phyloP scores from a whole-genome alignment of 2,329 filamentous ascomycete species.

The Penicillium rolfsii region DNA sequence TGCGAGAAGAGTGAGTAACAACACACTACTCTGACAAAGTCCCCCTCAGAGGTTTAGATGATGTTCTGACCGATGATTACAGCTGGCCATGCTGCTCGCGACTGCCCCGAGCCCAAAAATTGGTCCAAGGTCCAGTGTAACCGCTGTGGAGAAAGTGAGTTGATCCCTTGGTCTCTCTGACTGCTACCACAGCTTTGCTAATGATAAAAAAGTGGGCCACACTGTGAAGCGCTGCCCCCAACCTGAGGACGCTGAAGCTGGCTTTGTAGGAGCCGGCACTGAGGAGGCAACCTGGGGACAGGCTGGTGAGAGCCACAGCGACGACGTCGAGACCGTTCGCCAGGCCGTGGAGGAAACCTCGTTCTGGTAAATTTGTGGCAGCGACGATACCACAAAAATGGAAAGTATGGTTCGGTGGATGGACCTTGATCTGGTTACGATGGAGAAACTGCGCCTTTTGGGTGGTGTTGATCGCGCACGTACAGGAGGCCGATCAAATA shows the following conservation, averaged over 20 bases:
- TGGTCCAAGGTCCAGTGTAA: conserved; percentile 51
- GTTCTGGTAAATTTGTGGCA: neutral
- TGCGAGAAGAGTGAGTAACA: conserved; percentile 45
- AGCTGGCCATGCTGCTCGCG: conserved; percentile 49
- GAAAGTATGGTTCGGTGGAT: neutral
- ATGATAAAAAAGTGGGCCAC: conserved; percentile 45
- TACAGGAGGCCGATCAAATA: neutral
- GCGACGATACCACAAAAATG: neutral
- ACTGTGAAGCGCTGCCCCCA: conserved; percentile 45
- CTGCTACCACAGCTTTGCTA: conserved; percentile 8
- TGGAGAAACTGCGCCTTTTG: neutral
- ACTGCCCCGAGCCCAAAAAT: conserved; percentile 50
- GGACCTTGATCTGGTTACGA: conserved; percentile 15
- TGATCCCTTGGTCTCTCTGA: neutral
- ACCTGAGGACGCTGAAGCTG: conserved; percentile 24
- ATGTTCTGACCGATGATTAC: conserved; percentile 16
- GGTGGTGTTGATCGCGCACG: neutral
- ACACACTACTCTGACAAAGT: neutral
- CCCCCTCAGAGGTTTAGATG: too few relatives aligned
- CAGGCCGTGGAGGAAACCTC: neutral
- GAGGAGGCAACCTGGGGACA: neutral
- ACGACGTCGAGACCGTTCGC: neutral
- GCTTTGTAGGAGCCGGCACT: neutral
- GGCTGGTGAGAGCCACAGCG: neutral
- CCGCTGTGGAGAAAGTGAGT: conserved; percentile 50